A percentile compares a stretch with the other conserved stretches of the same genome.
Conservation (phyloP, 2,329 filamentous ascomycete genomes). For the Chrysosporium queenslandicum region DNA sequence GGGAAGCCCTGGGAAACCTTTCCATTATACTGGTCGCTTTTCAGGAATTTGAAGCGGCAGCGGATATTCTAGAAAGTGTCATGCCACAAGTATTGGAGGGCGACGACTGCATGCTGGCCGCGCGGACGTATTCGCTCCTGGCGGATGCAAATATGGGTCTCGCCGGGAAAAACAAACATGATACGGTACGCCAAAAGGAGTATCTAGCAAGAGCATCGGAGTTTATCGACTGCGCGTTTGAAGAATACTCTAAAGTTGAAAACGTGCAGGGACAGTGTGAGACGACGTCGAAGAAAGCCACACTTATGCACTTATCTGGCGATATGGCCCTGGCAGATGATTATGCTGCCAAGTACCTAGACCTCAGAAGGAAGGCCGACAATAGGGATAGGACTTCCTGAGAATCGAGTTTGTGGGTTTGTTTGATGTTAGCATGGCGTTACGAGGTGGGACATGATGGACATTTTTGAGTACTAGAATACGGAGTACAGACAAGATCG, state of each 20-base stretch:
- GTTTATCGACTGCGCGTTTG: conserved; percentile 54
- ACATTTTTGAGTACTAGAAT: not conserved
- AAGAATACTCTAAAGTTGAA: conserved; percentile 56
- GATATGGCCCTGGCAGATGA: conserved; percentile 56
- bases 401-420: not conserved
- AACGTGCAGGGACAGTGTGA: conserved; percentile 63
- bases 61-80: conserved; percentile 54
- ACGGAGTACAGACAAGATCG: no score
- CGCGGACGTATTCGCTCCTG: conserved; percentile 57
- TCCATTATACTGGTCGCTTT: conserved; percentile 59
- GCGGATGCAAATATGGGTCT: conserved; percentile 71
- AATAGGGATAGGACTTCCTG: not conserved
- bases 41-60: conserved; percentile 59
- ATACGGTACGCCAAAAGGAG: conserved; percentile 43
- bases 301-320: conserved; percentile 60
- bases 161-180: conserved; percentile 46
- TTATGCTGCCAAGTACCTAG: conserved; percentile 55
- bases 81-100: conserved; percentile 69
- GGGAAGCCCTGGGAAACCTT: conserved; percentile 59
- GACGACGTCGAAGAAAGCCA: conserved; percentile 71
- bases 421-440: not conserved
- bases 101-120: conserved; percentile 52
- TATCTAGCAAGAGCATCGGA: conserved; percentile 50
- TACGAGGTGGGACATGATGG: not conserved
- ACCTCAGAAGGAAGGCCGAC: conserved; percentile 35